Conservation (phyloP, 2,329 filamentous ascomycete genomes). For the Bimuria novae-zelandiae region DNA sequence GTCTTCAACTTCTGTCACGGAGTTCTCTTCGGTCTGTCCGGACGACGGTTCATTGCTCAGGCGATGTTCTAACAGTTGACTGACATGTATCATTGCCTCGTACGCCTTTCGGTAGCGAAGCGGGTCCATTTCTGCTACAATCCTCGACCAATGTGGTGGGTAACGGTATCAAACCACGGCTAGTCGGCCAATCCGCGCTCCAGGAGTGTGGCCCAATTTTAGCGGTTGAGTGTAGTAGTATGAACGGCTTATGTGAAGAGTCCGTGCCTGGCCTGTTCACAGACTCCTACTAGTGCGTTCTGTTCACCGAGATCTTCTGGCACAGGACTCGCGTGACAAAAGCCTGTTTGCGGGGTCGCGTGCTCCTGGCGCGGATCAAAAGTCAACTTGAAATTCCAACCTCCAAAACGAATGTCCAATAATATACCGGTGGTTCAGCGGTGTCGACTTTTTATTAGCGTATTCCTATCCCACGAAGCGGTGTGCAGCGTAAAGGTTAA, state of each 20-base stretch:
- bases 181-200: neutral
- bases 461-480: conserved; percentile 6
- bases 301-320: neutral
- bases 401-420: neutral
- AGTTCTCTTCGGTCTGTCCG: conserved; percentile 3
- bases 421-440: conserved; percentile 1
- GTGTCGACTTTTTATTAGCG: conserved; percentile 7
- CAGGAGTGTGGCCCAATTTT: neutral
- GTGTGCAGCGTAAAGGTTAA: neutral
- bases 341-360: conserved; percentile 4
- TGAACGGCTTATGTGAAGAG: neutral
- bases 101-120: conserved; percentile 44
- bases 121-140: conserved; percentile 38
- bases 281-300: neutral
- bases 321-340: neutral
- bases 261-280: neutral
- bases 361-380: conserved; percentile 1
- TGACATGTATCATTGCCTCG: conserved; percentile 44
- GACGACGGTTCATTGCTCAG: conserved; percentile 26
- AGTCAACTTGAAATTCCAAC: neutral
- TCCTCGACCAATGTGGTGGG: conserved; percentile 11
- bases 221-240: neutral
- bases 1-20: conserved; percentile 29
- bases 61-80: conserved; percentile 38
- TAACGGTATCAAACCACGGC: no score